A percentile compares a stretch with the other conserved stretches of the same genome.
These are phyloP conservation scores for Phytophthora quininea DNA, from an alignment of 352 stramenopile species.

Conservation along the genomic window DNA sequence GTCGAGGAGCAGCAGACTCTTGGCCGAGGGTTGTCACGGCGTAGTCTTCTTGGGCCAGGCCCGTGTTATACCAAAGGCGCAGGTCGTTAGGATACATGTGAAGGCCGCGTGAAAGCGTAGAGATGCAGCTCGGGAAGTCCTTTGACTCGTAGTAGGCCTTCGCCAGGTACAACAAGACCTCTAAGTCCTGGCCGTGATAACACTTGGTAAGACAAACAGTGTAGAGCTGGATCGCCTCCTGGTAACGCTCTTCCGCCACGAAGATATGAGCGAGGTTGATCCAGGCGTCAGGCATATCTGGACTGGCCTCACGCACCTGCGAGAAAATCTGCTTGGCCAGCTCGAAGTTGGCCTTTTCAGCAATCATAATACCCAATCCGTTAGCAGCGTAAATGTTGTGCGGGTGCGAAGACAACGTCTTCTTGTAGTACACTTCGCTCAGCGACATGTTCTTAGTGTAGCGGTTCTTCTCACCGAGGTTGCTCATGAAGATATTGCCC, in stretches of 20 bases:
- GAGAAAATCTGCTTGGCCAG: slow-evolving; percentile 96
- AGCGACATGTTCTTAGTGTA: slow-evolving; percentile 97
- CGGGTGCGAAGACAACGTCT: slow-evolving; percentile 93
- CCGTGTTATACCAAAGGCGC: slow-evolving; percentile 88
- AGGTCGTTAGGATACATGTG: slow-evolving; percentile 83
- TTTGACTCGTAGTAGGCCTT: slow-evolving; percentile 92
- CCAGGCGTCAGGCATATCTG: slow-evolving; percentile 95
- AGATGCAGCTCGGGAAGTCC: slow-evolving; percentile 89
- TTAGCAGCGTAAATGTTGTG: slow-evolving; percentile 97
- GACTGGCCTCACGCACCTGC: slow-evolving; percentile 95
- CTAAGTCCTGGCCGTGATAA: slow-evolving; percentile 87
- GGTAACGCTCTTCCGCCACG: slow-evolving; percentile 95
- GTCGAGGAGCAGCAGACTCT: slow-evolving; percentile 53
- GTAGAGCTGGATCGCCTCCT: slow-evolving; percentile 96
- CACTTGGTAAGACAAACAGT: slow-evolving; percentile 92
- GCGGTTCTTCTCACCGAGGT: slow-evolving; percentile 93
- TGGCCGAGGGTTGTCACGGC: slow-evolving; percentile 83
- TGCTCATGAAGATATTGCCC: slow-evolving; percentile 99
- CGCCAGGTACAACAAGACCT: slow-evolving; percentile 83
- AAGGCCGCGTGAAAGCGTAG: slow-evolving; percentile 74
- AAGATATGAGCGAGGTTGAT: slow-evolving; percentile 98
- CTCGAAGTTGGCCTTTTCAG: slow-evolving; percentile 97
- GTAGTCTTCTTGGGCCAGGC: slow-evolving; percentile 87
- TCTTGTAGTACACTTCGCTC: slow-evolving; percentile 96
- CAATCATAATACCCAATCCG: slow-evolving; percentile 97